A percentile compares a stretch with the other conserved stretches of the same genome.
phyloP scores from a whole-genome alignment of 345 rosid genomes.

The Combretum micranthum region DNA sequence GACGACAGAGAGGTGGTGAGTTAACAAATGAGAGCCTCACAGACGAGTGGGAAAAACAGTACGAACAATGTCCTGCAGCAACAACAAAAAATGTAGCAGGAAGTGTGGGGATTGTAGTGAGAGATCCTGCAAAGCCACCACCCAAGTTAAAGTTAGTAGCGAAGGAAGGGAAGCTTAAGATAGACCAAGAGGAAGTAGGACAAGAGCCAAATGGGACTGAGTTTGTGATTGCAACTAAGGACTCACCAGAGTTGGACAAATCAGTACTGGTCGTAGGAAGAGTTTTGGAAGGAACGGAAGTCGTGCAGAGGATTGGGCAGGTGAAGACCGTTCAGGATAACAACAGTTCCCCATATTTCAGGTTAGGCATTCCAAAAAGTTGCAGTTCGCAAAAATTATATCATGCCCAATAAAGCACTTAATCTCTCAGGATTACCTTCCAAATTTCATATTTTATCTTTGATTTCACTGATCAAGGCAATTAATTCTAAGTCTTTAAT shows the following conservation, averaged over 20 bases:
- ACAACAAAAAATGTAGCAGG: conserved; percentile 53
- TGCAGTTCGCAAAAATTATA: neutral
- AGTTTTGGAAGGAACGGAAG: conserved; percentile 73
- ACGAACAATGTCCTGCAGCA: conserved; percentile 25
- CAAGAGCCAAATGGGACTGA: conserved; percentile 72
- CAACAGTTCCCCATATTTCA: conserved; percentile 80
- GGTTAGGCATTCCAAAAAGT: conserved; percentile 28
- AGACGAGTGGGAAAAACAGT: conserved; percentile 60
- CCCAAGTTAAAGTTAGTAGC: conserved; percentile 82
- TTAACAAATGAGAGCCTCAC: conserved; percentile 32
- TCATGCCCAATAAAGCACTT: neutral
- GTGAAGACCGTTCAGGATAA: conserved; percentile 82
- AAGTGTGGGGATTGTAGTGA: conserved; percentile 60
- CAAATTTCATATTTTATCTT: neutral
- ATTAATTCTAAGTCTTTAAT: no score
- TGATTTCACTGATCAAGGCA: no score
- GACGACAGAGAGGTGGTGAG: conserved; percentile 29
- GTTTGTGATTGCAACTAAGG: conserved; percentile 59
- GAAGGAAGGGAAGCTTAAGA: conserved; percentile 56
- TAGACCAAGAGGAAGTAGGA: conserved; percentile 58
- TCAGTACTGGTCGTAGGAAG: conserved; percentile 70
- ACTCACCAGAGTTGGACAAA: conserved; percentile 74
- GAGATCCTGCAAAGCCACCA: conserved; percentile 73
- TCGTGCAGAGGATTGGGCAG: conserved; percentile 50
- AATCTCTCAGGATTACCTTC: neutral